These are phyloP conservation scores for Corylus americana DNA, from an alignment of 306 rosid species.

Conservation along the genomic window DNA sequence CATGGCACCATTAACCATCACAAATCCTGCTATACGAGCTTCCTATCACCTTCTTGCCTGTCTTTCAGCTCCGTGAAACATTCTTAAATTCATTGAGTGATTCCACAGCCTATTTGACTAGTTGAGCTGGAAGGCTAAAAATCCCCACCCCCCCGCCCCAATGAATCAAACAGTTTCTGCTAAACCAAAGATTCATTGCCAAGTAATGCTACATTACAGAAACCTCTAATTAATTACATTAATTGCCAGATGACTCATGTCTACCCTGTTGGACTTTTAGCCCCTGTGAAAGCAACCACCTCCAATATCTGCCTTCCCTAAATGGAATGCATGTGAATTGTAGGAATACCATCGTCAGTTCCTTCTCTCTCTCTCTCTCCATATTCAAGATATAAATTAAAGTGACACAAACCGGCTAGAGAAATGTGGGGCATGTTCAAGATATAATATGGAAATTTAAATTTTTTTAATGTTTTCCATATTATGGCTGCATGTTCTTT, in stretches of 20 bases:
- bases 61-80: too few relatives aligned
- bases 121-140: too few relatives aligned
- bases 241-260: not conserved
- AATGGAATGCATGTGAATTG: conserved; percentile 59
- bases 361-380: conserved; percentile 31
- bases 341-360: conserved; percentile 40
- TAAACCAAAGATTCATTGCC: not conserved
- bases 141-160: too few relatives aligned
- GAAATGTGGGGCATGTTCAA: conserved; percentile 10
- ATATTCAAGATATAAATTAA: conserved; percentile 29
- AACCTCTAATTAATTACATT: not conserved
- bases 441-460: not conserved
- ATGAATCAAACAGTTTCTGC: too few relatives aligned
- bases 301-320: conserved; percentile 32
- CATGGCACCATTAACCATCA: too few relatives aligned
- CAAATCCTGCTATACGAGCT: too few relatives aligned
- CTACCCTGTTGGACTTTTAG: conserved; percentile 29
- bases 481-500: conserved; percentile 1
- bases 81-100: too few relatives aligned
- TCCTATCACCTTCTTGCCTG: too few relatives aligned
- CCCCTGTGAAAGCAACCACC: conserved; percentile 29
- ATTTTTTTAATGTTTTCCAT: not conserved
- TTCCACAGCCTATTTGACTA: too few relatives aligned
- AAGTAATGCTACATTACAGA: not conserved
- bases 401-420: conserved; percentile 26